A percentile compares a stretch with the other conserved stretches of the same genome.
These are phyloP conservation scores for Pythium volutum DNA, from an alignment of 352 stramenopile genomes.

Conservation along the genomic window DNA sequence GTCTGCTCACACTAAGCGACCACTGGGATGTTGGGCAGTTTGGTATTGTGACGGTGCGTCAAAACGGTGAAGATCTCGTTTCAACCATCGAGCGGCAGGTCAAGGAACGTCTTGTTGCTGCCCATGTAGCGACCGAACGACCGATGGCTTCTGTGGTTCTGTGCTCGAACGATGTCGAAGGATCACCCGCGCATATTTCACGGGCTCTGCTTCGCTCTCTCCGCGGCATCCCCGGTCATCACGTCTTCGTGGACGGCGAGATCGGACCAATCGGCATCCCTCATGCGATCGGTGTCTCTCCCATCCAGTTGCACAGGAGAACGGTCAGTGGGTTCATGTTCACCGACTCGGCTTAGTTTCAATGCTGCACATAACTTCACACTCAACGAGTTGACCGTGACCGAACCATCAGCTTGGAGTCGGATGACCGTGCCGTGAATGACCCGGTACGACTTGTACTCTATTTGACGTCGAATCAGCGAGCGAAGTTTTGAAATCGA, in stretches of 20 bases:
- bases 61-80: neutral
- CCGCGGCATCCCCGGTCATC: neutral
- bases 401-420: too few species aligned
- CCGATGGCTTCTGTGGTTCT: neutral
- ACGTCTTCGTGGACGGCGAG: neutral
- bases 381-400: too few species aligned
- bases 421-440: too few species aligned
- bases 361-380: too few species aligned
- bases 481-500: too few species aligned
- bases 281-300: neutral
- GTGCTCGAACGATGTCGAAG: constrained; percentile 7
- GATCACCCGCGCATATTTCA: neutral
- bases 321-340: constrained; percentile 6
- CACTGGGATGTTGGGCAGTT: constrained; percentile 13
- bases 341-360: neutral
- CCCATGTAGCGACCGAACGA: neutral
- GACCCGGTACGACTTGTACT: too few species aligned
- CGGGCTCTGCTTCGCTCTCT: neutral
- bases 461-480: too few species aligned
- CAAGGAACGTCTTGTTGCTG: neutral
- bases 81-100: neutral
- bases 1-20: neutral
- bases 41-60: constrained; percentile 2
- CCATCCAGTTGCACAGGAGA: neutral
- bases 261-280: constrained; percentile 7